Conservation (phyloP, 129 eudicot genomes). For the Pulicaria dysenterica region DNA sequence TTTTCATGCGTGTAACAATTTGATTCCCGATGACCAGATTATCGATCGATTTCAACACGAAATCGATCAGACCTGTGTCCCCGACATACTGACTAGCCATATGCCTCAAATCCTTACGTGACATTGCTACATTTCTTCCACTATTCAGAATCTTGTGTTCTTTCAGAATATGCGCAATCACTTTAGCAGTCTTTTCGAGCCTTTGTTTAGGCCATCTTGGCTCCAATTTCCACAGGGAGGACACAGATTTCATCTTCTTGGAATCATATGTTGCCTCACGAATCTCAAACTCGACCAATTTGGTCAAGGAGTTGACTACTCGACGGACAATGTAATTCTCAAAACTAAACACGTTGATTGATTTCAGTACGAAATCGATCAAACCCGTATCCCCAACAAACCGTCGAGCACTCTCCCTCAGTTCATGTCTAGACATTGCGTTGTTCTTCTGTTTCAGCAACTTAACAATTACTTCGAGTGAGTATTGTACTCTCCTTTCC, state of each 20-base stretch:
- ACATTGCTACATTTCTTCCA: conserved; percentile 44
- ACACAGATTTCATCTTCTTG: conserved; percentile 32
- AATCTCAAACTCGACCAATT: conserved; percentile 55
- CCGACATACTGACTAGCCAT: conserved; percentile 46
- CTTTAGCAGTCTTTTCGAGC: conserved; percentile 55
- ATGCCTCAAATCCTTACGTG: conserved; percentile 55
- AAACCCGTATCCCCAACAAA: conserved; percentile 75
- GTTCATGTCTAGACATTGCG: conserved; percentile 60
- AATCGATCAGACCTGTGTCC: conserved; percentile 63
- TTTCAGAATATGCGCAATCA: conserved; percentile 45
- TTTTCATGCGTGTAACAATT: conserved; percentile 40
- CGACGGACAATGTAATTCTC: conserved; percentile 53
- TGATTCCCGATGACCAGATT: conserved; percentile 42
- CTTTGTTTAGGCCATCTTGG: conserved; percentile 53
- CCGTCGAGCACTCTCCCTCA: conserved; percentile 53
- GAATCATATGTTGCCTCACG: conserved; percentile 33
- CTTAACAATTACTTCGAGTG: conserved; percentile 48
- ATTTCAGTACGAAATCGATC: conserved; percentile 75
- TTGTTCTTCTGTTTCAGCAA: conserved; percentile 52
- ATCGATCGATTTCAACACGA: conserved; percentile 52
- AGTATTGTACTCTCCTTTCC: conserved; percentile 48
- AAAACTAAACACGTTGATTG: conserved; percentile 53
- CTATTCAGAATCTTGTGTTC: conserved; percentile 33
- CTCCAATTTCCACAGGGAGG: conserved; percentile 38
- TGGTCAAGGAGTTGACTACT: conserved; percentile 43